Base-by-base conservation (phyloP, 805 yeast genomes). In the Suhomyces sp. region DNA sequence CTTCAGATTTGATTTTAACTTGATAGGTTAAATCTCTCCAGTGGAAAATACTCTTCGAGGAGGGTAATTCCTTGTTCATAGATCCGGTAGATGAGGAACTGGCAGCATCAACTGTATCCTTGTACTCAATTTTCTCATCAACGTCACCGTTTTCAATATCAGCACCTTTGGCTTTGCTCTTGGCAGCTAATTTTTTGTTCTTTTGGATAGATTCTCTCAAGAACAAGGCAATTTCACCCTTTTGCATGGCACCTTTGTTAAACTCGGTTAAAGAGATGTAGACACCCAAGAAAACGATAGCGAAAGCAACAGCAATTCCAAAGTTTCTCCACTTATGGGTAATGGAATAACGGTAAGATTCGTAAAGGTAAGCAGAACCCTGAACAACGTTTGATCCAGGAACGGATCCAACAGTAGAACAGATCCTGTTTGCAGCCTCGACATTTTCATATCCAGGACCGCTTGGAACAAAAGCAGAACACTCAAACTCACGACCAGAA, bases 11-110 rank as follows among this genome's bases (percentile, higher is more conserved):
- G 46, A 80, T 78, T 50, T 76, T 71, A 39, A 84, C 79, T 43
- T 79, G 83, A 54, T 83, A 84, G 51, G 81, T 75, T 28, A 84
- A 78, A 52, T 84, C 74, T 58, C 77, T 76, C 95, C 95, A 84
- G 53, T 80, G 86, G 72, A 83, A 83, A 25, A 81, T 76, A 34
- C 77, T 79, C 14, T 59, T 60, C 33, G 47, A 35, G 8, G 40
- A 28, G 15, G 49, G 44, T 12, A 44, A 32, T 16, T 31, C 33
- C 13, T 47, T 56, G 23, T 40, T 43, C 13, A 16, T 26, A 4
- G 41, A 29, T 6, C 43, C 23, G 14, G 35, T 24, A 3, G 47
- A 33, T 6, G 36, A 36, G 4, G 44, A 44, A 35, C 46, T 49
- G 19, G 47, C 45, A 16, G 59, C 56, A 23, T 62, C 67, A 11